Base-by-base conservation (phyloP, 2,329 filamentous ascomycete genomes). In the Penicillium sp. region DNA sequence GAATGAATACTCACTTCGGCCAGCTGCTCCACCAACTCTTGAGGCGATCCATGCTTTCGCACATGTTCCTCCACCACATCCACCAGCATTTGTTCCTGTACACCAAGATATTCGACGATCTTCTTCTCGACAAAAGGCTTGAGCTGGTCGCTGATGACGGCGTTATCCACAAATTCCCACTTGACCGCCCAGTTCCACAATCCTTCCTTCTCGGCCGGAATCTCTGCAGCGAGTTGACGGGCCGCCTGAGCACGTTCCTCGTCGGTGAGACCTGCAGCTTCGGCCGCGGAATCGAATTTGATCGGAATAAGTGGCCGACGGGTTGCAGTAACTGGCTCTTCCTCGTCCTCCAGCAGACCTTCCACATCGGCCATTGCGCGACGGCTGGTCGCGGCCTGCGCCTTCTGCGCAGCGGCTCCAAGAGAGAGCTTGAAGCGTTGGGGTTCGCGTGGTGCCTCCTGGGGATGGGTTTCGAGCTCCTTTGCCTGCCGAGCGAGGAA, bases 61-160 rank as follows among this genome's bases (percentile, higher is more conserved):
- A 99, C 79, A 75, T 96, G 91, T 68, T 92, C 89, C 70, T 97
- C 88, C 39, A 97, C 91, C 43, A 94, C 88, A 70, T 96, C 92
- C 33, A 99, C 92, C 47, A 99, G 80, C 78, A 97, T 87, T 76
- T 97, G 91, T 74, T 99, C 94, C 76, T 97, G 92, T 57, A 99
- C 90, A 58, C 95, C 95, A 48, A 99, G 83, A 68, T 94, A 95
- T 75, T 99, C 94, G 59, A 99, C 88, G 65, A 97, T 91, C 82
- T 97, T 99, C 84, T 96, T 96, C 80, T 96, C 92, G 55, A 97
- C 91, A 77, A 97, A 99, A 31, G 93, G 92, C 69, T 90, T 86
- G 65, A 99, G 85, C 72, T 97, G 92, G 62, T 95, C 90, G 59
- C 86, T 84, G 58, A 97, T 85, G 41, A 94, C 83, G 16, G 83